Percentiles rank a stretch among this genome's conserved stretches.
Evolutionary conservation across 495 filamentous ascomycete genomes (phyloP).

Genomic region (Neurospora sp.): DNA sequence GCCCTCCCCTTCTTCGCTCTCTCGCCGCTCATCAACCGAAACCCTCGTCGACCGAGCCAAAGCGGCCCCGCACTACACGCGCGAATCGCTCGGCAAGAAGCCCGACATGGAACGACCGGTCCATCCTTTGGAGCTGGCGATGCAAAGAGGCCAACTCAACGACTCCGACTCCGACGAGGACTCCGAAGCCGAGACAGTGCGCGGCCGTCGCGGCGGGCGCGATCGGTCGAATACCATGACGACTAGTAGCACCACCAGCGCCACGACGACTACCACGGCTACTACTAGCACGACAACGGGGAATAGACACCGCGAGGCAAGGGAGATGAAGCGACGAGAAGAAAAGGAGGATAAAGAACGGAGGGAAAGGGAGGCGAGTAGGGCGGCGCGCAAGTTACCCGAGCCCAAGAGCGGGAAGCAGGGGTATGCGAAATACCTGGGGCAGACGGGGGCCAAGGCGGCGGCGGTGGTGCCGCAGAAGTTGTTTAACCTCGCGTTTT

Average conservation of each 20-base stretch:
- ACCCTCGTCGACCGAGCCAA: neutral
- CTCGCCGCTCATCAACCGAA: neutral
- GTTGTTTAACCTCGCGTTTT: neutral
- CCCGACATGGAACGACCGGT: neutral
- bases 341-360: neutral
- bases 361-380: neutral
- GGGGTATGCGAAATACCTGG: neutral
- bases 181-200: neutral
- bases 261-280: neutral
- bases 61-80: neutral
- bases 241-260: neutral
- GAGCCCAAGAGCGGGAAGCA: neutral
- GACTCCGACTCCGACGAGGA: neutral
- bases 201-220: neutral
- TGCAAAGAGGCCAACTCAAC: neutral
- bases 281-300: neutral
- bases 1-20: neutral
- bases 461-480: neutral
- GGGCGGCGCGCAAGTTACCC: neutral
- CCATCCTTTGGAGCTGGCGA: neutral
- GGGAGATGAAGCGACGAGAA: neutral
- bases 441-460: neutral
- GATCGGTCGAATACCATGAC: neutral
- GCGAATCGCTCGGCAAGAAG: neutral
- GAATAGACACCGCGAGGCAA: neutral